A percentile compares a stretch with the other conserved stretches of the same genome.
phyloP scores from a whole-genome alignment of 31 red algal genomes.

The Porphyra umbilicalis region DNA sequence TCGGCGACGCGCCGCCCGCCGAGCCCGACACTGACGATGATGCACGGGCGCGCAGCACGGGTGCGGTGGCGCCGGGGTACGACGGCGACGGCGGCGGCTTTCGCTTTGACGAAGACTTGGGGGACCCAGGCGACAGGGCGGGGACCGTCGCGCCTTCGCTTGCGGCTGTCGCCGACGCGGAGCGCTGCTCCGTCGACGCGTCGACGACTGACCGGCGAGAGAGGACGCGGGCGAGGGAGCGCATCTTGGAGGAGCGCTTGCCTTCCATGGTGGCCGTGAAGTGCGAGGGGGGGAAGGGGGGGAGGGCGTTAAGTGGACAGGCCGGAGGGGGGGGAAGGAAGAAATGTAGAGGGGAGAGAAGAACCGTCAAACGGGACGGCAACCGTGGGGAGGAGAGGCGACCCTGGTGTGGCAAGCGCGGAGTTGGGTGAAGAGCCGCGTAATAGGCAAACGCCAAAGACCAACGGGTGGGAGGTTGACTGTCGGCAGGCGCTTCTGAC shows the following conservation, averaged over 20 bases:
- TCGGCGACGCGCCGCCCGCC: neutral
- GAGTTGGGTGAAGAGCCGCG: no score
- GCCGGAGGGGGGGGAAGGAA: neutral
- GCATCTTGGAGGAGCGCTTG: neutral
- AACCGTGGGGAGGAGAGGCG: neutral
- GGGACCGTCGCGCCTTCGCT: neutral
- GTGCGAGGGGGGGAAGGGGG: neutral
- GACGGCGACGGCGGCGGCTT: neutral
- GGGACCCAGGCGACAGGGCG: neutral
- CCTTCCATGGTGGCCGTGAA: neutral
- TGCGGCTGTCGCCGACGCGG: neutral
- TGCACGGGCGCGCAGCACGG: neutral
- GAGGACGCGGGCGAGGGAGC: neutral
- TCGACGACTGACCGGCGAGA: neutral
- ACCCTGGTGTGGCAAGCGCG: no score
- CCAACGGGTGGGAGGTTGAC: no score
- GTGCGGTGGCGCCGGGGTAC: neutral
- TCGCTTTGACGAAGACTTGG: neutral
- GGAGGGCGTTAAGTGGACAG: neutral
- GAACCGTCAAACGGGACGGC: neutral
- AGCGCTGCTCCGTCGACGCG: neutral
- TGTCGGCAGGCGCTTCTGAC: no score
- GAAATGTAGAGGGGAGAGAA: neutral
- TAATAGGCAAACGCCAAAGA: no score
- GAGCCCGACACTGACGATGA: neutral